Evolutionary conservation across 352 stramenopile genomes (phyloP).

Genomic region (Thalassiosira allenii): DNA sequence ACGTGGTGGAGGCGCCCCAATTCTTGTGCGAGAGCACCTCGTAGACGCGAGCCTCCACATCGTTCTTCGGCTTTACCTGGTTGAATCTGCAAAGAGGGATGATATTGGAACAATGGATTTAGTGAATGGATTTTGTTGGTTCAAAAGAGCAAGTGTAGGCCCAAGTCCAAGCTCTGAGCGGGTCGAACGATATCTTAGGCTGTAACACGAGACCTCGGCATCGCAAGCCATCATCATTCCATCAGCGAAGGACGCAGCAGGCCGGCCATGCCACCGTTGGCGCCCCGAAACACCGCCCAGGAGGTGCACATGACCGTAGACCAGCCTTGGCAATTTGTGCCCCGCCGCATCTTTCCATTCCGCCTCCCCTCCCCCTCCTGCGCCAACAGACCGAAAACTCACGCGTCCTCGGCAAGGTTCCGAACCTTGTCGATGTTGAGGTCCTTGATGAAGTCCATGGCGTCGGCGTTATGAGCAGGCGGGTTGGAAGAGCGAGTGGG

Average conservation of each 20-base stretch:
- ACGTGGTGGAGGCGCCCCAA: slow-evolving; percentile 97
- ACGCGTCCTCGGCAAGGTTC: slow-evolving; percentile 87
- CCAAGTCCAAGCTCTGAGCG: too few species aligned
- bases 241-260: too few species aligned
- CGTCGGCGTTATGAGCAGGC: background rate
- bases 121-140: too few species aligned
- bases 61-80: slow-evolving; percentile 84
- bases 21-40: slow-evolving; percentile 99
- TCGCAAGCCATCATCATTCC: too few species aligned
- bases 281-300: too few species aligned
- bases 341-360: too few species aligned
- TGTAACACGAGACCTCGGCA: too few species aligned
- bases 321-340: background rate
- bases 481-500: too few species aligned
- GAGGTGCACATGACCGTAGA: background rate
- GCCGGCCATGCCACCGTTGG: too few species aligned
- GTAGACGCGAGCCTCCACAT: slow-evolving; percentile 86
- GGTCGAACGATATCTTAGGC: too few species aligned
- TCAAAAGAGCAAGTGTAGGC: too few species aligned
- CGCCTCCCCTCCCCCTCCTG: background rate
- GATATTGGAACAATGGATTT: slow-evolving; percentile 8
- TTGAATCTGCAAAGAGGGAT: slow-evolving; percentile 70
- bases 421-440: slow-evolving; percentile 85
- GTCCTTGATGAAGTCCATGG: slow-evolving; percentile 79
- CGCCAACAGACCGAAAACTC: slow-evolving; percentile 47